Conservation (phyloP, 1,284 basidiomycete genomes). For the Ganoderma sinense region DNA sequence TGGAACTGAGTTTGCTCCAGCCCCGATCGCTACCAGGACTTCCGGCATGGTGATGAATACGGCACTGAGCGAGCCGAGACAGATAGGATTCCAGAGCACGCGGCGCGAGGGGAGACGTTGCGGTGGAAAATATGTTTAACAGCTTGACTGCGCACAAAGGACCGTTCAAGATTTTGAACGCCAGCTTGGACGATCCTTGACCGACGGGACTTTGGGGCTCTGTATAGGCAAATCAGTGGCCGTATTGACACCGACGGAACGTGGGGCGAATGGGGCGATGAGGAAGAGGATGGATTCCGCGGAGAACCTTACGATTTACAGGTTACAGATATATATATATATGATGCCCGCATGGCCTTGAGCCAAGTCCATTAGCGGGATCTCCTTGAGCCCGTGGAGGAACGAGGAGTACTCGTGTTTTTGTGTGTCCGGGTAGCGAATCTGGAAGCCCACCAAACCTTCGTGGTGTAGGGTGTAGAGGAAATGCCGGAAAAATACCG, state of each 20-base stretch:
- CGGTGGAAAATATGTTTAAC: slow-evolving; percentile 52
- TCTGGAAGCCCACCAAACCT: slow-evolving; percentile 63
- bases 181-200: slow-evolving; percentile 49
- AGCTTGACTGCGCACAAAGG: slow-evolving; percentile 51
- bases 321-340: slow-evolving; percentile 57
- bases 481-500: slow-evolving; percentile 61
- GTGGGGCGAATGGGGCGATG: slow-evolving; percentile 46
- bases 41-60: slow-evolving; percentile 51
- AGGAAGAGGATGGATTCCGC: slow-evolving; percentile 61
- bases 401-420: slow-evolving; percentile 51
- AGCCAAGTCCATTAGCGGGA: background rate
- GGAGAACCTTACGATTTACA: slow-evolving; percentile 55
- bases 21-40: slow-evolving; percentile 58
- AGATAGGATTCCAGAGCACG: slow-evolving; percentile 53
- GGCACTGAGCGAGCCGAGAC: slow-evolving; percentile 54
- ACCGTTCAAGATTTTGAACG: slow-evolving; percentile 52
- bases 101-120: slow-evolving; percentile 58
- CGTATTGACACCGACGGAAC: background rate
- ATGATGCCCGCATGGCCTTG: slow-evolving; percentile 62
- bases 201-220: slow-evolving; percentile 57
- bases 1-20: slow-evolving; percentile 54
- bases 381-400: background rate
- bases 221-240: slow-evolving; percentile 26
- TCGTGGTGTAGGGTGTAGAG: slow-evolving; percentile 59
- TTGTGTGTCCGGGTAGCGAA: slow-evolving; percentile 59